A percentile compares a stretch with the other conserved stretches of the same genome.
phyloP scores from a whole-genome alignment of 176 grass and related monocot genomes.

The Musa troglodytarum region DNA sequence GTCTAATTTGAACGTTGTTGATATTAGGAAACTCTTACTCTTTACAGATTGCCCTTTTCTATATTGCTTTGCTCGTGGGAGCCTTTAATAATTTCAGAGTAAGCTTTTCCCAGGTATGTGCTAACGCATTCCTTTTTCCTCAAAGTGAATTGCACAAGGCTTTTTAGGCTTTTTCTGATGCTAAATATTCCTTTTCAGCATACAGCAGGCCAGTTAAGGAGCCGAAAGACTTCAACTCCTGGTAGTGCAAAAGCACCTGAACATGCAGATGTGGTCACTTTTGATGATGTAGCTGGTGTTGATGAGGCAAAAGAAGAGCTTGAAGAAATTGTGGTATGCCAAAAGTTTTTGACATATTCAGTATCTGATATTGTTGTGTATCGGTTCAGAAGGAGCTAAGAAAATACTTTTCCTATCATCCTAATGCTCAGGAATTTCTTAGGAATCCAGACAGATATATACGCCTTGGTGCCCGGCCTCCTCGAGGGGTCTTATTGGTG shows the following conservation, averaged over 20 bases:
- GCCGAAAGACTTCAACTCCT: slow-evolving; percentile 54
- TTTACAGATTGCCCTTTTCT: slow-evolving; percentile 79
- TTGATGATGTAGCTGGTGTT: slow-evolving; percentile 97
- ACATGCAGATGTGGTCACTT: slow-evolving; percentile 74
- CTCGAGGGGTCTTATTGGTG: slow-evolving; percentile 98
- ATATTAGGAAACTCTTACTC: neutral
- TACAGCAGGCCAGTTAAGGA: slow-evolving; percentile 84
- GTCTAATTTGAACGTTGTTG: neutral
- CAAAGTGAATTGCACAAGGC: neutral
- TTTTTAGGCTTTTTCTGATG: slow-evolving; percentile 15
- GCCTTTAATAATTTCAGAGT: slow-evolving; percentile 72
- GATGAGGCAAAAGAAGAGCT: slow-evolving; percentile 99
- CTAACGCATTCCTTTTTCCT: neutral
- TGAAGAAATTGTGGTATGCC: slow-evolving; percentile 96
- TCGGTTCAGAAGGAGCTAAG: neutral
- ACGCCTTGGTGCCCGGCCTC: slow-evolving; percentile 91
- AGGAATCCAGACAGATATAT: slow-evolving; percentile 93
- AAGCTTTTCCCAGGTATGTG: slow-evolving; percentile 77
- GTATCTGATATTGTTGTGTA: neutral
- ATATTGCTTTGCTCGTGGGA: slow-evolving; percentile 84
- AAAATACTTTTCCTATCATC: slow-evolving; percentile 21
- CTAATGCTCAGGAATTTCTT: slow-evolving; percentile 68
- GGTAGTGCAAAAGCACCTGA: slow-evolving; percentile 58
- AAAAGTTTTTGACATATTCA: neutral
- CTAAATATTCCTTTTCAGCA: slow-evolving; percentile 44